Evolutionary conservation across 768 basidiomycete species (phyloP), one percentile per base, ranked within the genome.

Genomic region (Rhizopogon vesiculosus): DNA sequence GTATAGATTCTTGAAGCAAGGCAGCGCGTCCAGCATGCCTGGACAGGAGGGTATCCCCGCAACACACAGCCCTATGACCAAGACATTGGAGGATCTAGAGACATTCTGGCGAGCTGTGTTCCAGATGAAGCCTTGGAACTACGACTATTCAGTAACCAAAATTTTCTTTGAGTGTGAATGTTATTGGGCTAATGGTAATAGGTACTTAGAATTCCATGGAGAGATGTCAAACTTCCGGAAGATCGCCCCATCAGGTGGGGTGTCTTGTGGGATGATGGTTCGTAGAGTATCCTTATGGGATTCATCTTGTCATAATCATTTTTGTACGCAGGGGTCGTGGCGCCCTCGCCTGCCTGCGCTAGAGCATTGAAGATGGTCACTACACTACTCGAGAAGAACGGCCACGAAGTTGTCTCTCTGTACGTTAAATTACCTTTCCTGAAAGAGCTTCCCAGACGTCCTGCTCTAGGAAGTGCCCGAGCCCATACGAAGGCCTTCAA

Each of bases 101-200:
- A 81, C 84, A 53, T 83, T 87, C 66, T 87, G 83, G 83, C 80
- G 79, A 59, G 74, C 82, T 13, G 73, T 88, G 7, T 74, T 87
- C 19, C 70, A 70, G 44, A 81, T 81, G 67, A 78, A 79, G 53
- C 84, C 87, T 15, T 88, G 86, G 85, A 73, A 76, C 15, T 87
- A 87, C 57, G 87, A 89, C 62, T 79, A 82, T 55, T 62, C 62
- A 3, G 77, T 77, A 55, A 64, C 67, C 55, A 19, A 28, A n/a
- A 6, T 28, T 33, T 40, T 5, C 9, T 35, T n/a, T 3, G 13
- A 42, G 18, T 29, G 25, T 6, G 13, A 18, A 8, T 29, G 16
- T 4, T 25, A 28, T 45, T 33, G 38, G 38, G 19, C 39, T 31
- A 18, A 51, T 31, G 13, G 41, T n/a, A 29, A 25, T 12, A 76